These are phyloP conservation scores for Sordariomycetes sp. DNA, from an alignment of 2,329 filamentous ascomycete genomes.

Conservation along the genomic window DNA sequence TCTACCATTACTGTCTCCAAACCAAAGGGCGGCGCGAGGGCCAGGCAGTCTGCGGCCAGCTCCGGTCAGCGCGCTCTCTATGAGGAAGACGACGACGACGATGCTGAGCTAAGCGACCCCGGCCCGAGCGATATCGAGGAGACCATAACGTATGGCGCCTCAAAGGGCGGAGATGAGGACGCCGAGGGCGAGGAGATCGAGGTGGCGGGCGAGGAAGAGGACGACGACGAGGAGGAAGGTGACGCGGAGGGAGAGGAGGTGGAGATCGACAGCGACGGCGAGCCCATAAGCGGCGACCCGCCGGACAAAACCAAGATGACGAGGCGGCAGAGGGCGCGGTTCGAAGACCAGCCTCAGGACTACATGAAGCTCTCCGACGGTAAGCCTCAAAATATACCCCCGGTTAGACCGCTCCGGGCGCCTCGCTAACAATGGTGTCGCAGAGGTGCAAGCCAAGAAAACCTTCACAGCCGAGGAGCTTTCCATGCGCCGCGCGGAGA, in stretches of 20 bases:
- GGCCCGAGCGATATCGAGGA: slow-evolving; percentile 32
- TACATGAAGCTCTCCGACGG: slow-evolving; percentile 53
- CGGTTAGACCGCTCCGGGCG: slow-evolving; percentile 8
- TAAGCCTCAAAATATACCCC: slow-evolving; percentile 17
- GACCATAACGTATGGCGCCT: slow-evolving; percentile 29
- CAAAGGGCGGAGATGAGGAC: slow-evolving; percentile 32
- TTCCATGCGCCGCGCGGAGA: slow-evolving; percentile 51
- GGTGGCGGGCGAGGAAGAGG: slow-evolving; percentile 27
- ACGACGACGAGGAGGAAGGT: slow-evolving; percentile 28
- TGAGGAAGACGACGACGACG: slow-evolving; percentile 41
- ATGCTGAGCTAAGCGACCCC: slow-evolving; percentile 45
- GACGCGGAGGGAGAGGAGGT: slow-evolving; percentile 25
- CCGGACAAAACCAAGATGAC: slow-evolving; percentile 46
- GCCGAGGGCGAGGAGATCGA: slow-evolving; percentile 35
- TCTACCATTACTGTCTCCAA: slow-evolving; percentile 38
- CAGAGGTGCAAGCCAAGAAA: slow-evolving; percentile 56
- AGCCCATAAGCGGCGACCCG: slow-evolving; percentile 35
- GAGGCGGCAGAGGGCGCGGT: slow-evolving; percentile 47
- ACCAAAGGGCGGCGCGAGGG: neutral
- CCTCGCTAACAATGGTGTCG: neutral
- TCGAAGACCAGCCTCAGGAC: slow-evolving; percentile 42
- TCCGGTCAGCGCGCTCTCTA: slow-evolving; percentile 15
- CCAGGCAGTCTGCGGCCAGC: slow-evolving; percentile 17
- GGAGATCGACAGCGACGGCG: slow-evolving; percentile 29
- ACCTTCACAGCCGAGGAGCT: slow-evolving; percentile 50